These are phyloP conservation scores for Scalesia atractyloides DNA, from an alignment of 129 eudicot species.

Conservation along the genomic window DNA sequence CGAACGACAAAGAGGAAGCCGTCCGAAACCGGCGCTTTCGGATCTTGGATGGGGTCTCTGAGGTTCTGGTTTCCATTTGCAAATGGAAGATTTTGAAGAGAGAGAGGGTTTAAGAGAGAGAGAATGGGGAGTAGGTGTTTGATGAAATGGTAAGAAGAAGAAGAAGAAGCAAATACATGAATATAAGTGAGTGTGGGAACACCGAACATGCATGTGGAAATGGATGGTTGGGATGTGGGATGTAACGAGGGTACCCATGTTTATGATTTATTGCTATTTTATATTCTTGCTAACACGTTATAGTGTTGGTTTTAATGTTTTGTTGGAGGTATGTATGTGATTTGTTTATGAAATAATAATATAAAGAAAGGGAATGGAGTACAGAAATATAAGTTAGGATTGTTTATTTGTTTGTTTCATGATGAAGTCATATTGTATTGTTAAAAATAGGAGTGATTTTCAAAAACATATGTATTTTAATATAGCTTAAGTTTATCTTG, in stretches of 20 bases:
- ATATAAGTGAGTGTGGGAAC: conserved; percentile 36
- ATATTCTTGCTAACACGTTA: conserved; percentile 36
- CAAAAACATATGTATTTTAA: too few relatives aligned
- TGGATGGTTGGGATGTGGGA: conserved; percentile 45
- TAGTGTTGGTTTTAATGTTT: conserved; percentile 31
- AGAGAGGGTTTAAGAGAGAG: conserved; percentile 44
- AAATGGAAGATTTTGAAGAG: conserved; percentile 17
- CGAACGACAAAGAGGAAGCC: conserved; percentile 63
- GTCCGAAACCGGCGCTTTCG: conserved; percentile 69
- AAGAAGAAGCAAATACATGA: conserved; percentile 67
- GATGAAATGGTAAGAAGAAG: conserved; percentile 38
- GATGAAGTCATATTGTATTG: too few relatives aligned
- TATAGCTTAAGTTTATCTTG: too few relatives aligned
- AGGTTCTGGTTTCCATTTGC: conserved; percentile 44
- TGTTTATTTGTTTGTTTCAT: too few relatives aligned
- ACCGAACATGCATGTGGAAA: conserved; percentile 39
- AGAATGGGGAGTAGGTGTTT: conserved; percentile 23
- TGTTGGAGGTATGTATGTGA: conserved; percentile 14
- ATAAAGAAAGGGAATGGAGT: neutral
- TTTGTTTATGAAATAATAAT: neutral
- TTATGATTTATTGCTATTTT: conserved; percentile 24
- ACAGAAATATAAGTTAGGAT: neutral
- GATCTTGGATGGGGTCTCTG: conserved; percentile 63
- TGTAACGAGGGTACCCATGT: conserved; percentile 36
- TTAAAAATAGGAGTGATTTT: too few relatives aligned